A percentile compares a stretch with the other conserved stretches of the same genome.
Evolutionary conservation across 768 basidiomycete genomes (phyloP).

Genomic region (Lentinula sp.): DNA sequence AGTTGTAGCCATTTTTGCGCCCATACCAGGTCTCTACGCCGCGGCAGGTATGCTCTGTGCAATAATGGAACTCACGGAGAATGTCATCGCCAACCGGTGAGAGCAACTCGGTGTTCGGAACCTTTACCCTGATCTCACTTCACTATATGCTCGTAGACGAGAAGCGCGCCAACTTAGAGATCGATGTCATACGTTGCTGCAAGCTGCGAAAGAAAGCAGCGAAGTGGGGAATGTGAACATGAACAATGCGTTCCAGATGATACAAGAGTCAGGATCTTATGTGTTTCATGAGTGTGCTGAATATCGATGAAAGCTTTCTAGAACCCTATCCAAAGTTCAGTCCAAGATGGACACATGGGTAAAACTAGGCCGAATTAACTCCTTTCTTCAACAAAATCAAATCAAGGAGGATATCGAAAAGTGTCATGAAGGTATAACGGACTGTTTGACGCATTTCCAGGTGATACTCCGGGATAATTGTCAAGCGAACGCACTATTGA

Average conservation of each 20-base stretch:
- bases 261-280: not conserved
- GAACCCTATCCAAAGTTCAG: conserved; percentile 28
- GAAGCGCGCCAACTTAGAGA: conserved; percentile 39
- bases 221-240: conserved; percentile 18
- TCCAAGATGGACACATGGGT: conserved; percentile 39
- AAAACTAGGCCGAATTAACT: conserved; percentile 28
- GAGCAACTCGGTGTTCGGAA: not conserved
- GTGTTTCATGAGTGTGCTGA: not conserved
- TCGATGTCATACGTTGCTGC: conserved; percentile 37
- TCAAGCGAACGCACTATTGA: not conserved
- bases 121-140: not conserved
- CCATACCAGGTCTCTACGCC: conserved; percentile 41
- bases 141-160: conserved; percentile 21
- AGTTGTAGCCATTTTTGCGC: conserved; percentile 38
- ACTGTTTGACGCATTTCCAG: conserved; percentile 42
- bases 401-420: conserved; percentile 36
- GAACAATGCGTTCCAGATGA: conserved; percentile 17
- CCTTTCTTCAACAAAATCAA: conserved; percentile 40
- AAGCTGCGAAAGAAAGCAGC: conserved; percentile 29
- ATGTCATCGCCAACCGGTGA: conserved; percentile 44
- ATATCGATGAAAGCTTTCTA: conserved; percentile 2
- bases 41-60: conserved; percentile 33
- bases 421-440: conserved; percentile 38
- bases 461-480: conserved; percentile 16
- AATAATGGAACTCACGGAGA: conserved; percentile 41